These are phyloP conservation scores for Chytriomyces confervae DNA, from an alignment of 192 early-diverging fungal genomes.

Conservation along the genomic window DNA sequence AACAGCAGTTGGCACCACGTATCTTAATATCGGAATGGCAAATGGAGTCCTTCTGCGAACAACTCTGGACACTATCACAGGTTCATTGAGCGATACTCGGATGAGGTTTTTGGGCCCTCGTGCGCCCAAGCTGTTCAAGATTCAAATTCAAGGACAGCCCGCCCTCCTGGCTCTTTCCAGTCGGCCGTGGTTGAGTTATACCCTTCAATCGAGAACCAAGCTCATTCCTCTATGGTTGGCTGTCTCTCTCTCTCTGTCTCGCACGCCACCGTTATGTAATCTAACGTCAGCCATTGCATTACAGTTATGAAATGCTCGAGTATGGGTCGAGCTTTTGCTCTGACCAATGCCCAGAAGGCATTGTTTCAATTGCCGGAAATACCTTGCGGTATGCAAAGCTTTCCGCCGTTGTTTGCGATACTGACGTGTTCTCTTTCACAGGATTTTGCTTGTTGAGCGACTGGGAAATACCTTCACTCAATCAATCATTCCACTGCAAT, in stretches of 20 bases:
- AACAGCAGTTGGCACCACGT: constrained; percentile 64
- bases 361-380: constrained; percentile 86
- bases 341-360: constrained; percentile 84
- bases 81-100: constrained; percentile 80
- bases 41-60: constrained; percentile 92
- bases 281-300: neutral
- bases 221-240: constrained; percentile 76
- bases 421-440: constrained; percentile 23
- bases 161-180: constrained; percentile 84
- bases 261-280: neutral
- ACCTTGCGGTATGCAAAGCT: constrained; percentile 60
- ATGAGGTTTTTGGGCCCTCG: constrained; percentile 84
- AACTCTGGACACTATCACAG: constrained; percentile 80
- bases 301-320: constrained; percentile 81
- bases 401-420: neutral
- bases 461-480: constrained; percentile 85
- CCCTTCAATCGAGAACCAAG: constrained; percentile 71
- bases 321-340: constrained; percentile 82
- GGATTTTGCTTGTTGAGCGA: constrained; percentile 86
- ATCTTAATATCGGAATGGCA: constrained; percentile 85
- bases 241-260: neutral
- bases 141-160: constrained; percentile 68
- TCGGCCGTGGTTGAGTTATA: constrained; percentile 90
- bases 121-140: constrained; percentile 79
- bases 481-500: constrained; percentile 77